Base-by-base conservation (phyloP, 2,329 filamentous ascomycete species). In the Alternaria hordeiaustralica region DNA sequence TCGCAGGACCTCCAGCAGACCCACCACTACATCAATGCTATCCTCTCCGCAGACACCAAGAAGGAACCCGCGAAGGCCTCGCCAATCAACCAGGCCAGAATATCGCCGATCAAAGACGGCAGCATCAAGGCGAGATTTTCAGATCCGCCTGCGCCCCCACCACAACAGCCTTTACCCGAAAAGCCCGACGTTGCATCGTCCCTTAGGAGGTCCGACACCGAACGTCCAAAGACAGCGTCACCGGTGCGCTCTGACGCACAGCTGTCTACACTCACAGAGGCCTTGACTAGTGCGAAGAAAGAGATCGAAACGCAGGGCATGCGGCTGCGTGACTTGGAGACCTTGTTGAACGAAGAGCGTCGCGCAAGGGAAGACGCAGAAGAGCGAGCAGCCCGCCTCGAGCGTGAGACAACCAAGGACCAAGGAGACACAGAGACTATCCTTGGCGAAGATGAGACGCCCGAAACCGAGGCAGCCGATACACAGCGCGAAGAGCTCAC, bases 131-230 rank as follows among this genome's bases (percentile, higher is more conserved):
- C 92, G 5, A 88, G 94, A 56, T 98, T 97, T 78, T 96, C 93
- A 1, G 94, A 97, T 61, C 95, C 95, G 55, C 95, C 95, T 5
- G 95, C 94, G 21, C 95, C 95, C 8, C 95, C 95, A 25, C 95
- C 95, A 26, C 94, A 97, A 71, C 94, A 97, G 71, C 95, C 95
- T 13, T 84, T 98, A 6, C 95, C 95, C 1, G 94, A 97, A 77
- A 97, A 97, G 78, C 95, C 95, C 0, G 93, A 97, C 79, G 88
- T 87, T 15, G 68, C 85, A 82, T 72, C 82, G 0, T 88, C 92
- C 1, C 80, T 97, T 28, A 94, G 92, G 76, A 88, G 94, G 59
- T 86, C 86, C 5, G 89, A 92, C 25, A 94, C 92, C 0, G 93
- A 97, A 68, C 89, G 91, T 60, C 87, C 90, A 9, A 92, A 90